phyloP scores from a whole-genome alignment of 2,329 filamentous ascomycete genomes.

The Pochonia chlamydosporia region DNA sequence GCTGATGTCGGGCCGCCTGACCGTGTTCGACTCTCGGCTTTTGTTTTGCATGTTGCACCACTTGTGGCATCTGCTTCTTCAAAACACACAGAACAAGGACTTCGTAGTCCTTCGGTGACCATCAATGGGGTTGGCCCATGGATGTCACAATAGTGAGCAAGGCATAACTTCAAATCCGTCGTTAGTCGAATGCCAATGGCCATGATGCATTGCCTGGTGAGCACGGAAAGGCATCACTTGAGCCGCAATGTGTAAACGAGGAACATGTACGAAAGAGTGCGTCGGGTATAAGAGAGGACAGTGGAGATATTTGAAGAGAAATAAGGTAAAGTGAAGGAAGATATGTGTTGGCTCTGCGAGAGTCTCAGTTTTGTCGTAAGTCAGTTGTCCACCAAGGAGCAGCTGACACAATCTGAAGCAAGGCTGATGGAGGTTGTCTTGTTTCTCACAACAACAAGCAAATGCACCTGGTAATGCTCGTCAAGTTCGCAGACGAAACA shows the following conservation, averaged over 20 bases:
- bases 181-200: constrained; percentile 25
- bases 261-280: background rate
- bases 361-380: background rate
- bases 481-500: constrained; percentile 6
- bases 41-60: constrained; percentile 10
- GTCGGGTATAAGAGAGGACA: background rate
- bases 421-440: constrained; percentile 2
- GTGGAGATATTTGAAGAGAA: background rate
- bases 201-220: constrained; percentile 16
- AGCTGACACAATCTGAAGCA: constrained; percentile 5
- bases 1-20: constrained; percentile 32
- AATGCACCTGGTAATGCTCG: background rate
- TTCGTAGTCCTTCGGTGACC: constrained; percentile 61
- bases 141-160: constrained; percentile 66
- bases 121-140: constrained; percentile 65
- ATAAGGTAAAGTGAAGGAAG: background rate
- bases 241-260: background rate
- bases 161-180: constrained; percentile 50
- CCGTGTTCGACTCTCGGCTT: constrained; percentile 30
- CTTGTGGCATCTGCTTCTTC: constrained; percentile 27
- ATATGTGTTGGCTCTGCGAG: background rate
- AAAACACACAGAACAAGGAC: constrained; percentile 54
- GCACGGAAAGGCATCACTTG: background rate
- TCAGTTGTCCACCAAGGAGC: background rate
- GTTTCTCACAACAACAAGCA: background rate